These are phyloP conservation scores for Hysterangium stoloniferum DNA, from an alignment of 768 basidiomycete genomes.

Conservation along the genomic window DNA sequence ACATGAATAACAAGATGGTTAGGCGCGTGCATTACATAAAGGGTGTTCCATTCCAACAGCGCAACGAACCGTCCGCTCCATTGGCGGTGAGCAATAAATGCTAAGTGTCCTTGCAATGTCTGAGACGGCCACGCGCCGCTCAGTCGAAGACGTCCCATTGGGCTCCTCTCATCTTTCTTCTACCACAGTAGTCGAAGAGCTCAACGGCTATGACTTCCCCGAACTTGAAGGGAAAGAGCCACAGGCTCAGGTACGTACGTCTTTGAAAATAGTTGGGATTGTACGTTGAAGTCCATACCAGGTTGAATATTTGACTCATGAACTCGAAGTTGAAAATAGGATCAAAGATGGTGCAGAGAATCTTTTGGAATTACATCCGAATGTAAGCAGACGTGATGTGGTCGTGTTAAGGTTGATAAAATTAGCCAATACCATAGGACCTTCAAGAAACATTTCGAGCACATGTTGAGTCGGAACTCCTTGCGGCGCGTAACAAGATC, in stretches of 20 bases:
- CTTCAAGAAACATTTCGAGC: slow-evolving; percentile 53
- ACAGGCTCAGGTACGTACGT: slow-evolving; percentile 31
- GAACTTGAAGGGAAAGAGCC: slow-evolving; percentile 41
- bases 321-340: slow-evolving; percentile 66
- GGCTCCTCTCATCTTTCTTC: background rate
- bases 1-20: too few relatives aligned
- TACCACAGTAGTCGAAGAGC: slow-evolving; percentile 1
- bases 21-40: too few relatives aligned
- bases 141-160: slow-evolving; percentile 5
- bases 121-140: slow-evolving; percentile 1
- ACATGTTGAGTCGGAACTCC: slow-evolving; percentile 72
- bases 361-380: slow-evolving; percentile 60
- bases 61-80: background rate
- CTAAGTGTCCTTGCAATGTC: background rate
- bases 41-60: background rate
- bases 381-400: slow-evolving; percentile 30
- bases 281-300: slow-evolving; percentile 21
- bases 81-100: background rate
- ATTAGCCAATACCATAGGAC: slow-evolving; percentile 10
- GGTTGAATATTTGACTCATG: slow-evolving; percentile 61
- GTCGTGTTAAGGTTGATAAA: slow-evolving; percentile 11
- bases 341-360: slow-evolving; percentile 93
- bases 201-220: slow-evolving; percentile 22
- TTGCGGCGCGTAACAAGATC: slow-evolving; percentile 69
- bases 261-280: background rate